Conservation (phyloP, 164 flowering plant genomes). For the Vitis cinerea region DNA sequence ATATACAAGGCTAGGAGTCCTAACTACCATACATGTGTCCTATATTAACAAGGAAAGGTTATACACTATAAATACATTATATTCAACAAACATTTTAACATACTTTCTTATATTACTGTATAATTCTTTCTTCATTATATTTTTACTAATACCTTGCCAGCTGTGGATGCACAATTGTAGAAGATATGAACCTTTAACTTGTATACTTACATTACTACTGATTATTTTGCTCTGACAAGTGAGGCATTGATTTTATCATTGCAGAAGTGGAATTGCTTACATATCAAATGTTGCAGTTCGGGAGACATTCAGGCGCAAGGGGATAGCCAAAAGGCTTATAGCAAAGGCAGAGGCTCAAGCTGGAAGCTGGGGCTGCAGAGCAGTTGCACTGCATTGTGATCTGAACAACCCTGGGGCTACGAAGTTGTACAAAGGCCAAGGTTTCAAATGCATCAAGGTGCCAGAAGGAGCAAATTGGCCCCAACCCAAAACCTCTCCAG, state of each 20-base stretch:
- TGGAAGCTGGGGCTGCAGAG: conserved; percentile 80
- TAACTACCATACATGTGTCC: too few relatives aligned
- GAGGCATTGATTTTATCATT: neutral
- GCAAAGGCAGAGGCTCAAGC: conserved; percentile 85
- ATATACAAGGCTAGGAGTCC: too few relatives aligned
- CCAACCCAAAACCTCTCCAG: conserved; percentile 75
- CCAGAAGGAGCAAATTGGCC: conserved; percentile 95
- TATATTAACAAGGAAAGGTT: too few relatives aligned
- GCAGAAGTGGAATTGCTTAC: conserved; percentile 92
- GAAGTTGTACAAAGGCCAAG: conserved; percentile 67
- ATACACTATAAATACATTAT: too few relatives aligned
- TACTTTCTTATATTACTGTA: neutral
- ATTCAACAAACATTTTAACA: neutral
- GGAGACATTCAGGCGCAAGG: conserved; percentile 74
- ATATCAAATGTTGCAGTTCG: conserved; percentile 95
- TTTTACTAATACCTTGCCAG: neutral
- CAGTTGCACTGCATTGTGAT: conserved; percentile 89
- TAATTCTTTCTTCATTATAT: neutral
- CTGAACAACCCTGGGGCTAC: conserved; percentile 68
- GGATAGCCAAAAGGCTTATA: conserved; percentile 77
- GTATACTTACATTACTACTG: neutral
- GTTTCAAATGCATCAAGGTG: conserved; percentile 75
- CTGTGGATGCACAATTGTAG: neutral
- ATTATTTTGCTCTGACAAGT: neutral
- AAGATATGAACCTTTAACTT: neutral